Conservation (phyloP, 2,329 filamentous ascomycete genomes). For the Whalleya microplaca region DNA sequence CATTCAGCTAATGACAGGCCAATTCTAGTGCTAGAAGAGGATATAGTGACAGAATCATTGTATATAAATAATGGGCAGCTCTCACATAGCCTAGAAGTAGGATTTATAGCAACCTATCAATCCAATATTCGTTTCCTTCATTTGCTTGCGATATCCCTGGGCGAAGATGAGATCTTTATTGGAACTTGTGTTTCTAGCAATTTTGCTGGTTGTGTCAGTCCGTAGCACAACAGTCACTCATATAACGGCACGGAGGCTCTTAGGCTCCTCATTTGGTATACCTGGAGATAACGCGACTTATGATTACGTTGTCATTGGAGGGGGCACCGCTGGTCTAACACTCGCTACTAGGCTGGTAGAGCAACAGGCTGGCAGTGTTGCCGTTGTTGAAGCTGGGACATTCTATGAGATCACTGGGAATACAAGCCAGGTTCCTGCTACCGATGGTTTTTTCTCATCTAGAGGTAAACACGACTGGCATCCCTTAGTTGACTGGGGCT, state of each 20-base stretch:
- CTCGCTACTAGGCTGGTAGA: conserved; percentile 39
- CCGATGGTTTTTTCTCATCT: conserved; percentile 29
- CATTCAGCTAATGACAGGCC: no score
- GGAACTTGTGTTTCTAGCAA: no score
- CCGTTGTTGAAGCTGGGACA: conserved; percentile 44
- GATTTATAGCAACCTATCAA: no score
- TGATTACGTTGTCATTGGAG: conserved; percentile 41
- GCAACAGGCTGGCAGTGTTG: conserved; percentile 41
- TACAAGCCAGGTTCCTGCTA: conserved; percentile 26
- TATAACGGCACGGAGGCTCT: background rate
- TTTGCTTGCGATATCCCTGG: no score
- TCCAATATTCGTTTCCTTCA: no score
- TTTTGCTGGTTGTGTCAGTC: background rate
- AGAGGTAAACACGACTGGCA: conserved; percentile 22
- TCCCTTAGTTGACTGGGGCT: conserved; percentile 36
- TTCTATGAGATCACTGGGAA: conserved; percentile 39
- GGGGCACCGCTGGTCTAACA: conserved; percentile 44
- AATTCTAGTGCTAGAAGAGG: no score
- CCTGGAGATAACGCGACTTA: background rate
- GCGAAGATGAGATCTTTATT: no score
- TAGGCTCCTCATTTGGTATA: background rate
- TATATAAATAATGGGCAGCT: no score
- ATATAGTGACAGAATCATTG: no score
- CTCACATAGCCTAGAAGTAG: no score
- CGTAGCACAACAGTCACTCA: no score